A percentile compares a stretch with the other conserved stretches of the same genome.
Evolutionary conservation across 345 rosid genomes (phyloP).

Genomic region (rapeseed (Brassica napus)): DNA sequence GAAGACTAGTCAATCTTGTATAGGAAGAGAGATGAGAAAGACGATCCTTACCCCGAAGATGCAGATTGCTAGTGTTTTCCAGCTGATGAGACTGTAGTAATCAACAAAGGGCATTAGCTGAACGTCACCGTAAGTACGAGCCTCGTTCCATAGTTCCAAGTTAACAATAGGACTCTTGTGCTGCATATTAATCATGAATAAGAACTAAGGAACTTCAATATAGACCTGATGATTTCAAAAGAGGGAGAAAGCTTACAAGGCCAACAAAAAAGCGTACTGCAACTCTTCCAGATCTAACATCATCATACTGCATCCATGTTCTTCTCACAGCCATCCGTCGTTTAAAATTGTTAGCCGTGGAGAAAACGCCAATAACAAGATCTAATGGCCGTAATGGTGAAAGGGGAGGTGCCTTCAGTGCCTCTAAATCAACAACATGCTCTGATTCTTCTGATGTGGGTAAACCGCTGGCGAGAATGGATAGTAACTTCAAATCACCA

Average conservation of each 20-base stretch:
- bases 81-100: conserved; percentile 91
- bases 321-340: conserved; percentile 95
- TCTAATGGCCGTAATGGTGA: conserved; percentile 55
- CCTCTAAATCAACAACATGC: conserved; percentile 63
- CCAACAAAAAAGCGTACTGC: conserved; percentile 98
- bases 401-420: conserved; percentile 65
- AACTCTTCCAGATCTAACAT: conserved; percentile 70
- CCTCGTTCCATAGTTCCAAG: conserved; percentile 93
- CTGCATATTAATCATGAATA: conserved; percentile 48
- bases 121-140: conserved; percentile 75
- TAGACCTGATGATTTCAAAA: not conserved
- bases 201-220: not conserved
- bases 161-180: conserved; percentile 91
- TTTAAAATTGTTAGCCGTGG: conserved; percentile 93
- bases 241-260: conserved; percentile 60
- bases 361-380: conserved; percentile 92
- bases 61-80: conserved; percentile 97
- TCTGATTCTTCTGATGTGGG: conserved; percentile 91
- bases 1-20: conserved; percentile 18
- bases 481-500: conserved; percentile 72
- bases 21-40: conserved; percentile 25
- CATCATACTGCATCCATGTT: conserved; percentile 97
- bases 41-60: conserved; percentile 75
- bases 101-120: conserved; percentile 98
- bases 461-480: conserved; percentile 82